Evolutionary conservation across 768 basidiomycete species (phyloP), one percentile per base, ranked within the genome.

Genomic region (Xerocomellus chrysenteron): DNA sequence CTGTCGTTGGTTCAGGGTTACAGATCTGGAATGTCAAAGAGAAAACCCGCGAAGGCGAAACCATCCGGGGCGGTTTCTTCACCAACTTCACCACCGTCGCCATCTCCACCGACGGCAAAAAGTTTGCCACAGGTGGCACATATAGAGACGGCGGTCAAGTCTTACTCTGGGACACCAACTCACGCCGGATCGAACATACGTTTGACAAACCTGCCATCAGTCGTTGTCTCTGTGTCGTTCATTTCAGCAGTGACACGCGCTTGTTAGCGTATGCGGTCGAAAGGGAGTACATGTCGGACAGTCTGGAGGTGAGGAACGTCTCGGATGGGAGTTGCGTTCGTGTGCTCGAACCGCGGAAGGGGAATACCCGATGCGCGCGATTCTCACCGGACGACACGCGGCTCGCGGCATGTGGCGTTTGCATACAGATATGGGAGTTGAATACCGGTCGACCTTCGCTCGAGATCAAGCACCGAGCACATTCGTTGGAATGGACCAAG

Each of bases 381-480:
- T 65, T 65, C 56, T 65, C 65, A 28, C 65, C 65, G 16, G 62
- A 65, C 30, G 58, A 64, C 54, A 49, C 54, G 47, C 62, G 65
- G 44, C 58, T 65, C 37, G 65, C 65, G 3, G 65, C 65, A 1
- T 65, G 65, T 24, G 65, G 65, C 30, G 56, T 61, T 0, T 65
- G 65, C 56, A 65, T 65, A 36, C 65, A 65, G 24, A 61, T 65
- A 35, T 65, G 65, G 65, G 65, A 65, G 9, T 19, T 65, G 4
- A 54, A 56, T 0, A 61, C 55, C 4, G 58, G 62, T 8, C 58
- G 58, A 4, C 58, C 65, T 1, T 49, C 62, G 47, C 62, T 65
- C 52, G 65, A 65, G 59, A 64, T 65, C 62, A 67, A 65, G 44
- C 65, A 65, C 9, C 65, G 64, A 0, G 65, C 64, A 5, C 64